These are phyloP conservation scores for Arctium minus DNA, from an alignment of 129 eudicot species.

Conservation along the genomic window DNA sequence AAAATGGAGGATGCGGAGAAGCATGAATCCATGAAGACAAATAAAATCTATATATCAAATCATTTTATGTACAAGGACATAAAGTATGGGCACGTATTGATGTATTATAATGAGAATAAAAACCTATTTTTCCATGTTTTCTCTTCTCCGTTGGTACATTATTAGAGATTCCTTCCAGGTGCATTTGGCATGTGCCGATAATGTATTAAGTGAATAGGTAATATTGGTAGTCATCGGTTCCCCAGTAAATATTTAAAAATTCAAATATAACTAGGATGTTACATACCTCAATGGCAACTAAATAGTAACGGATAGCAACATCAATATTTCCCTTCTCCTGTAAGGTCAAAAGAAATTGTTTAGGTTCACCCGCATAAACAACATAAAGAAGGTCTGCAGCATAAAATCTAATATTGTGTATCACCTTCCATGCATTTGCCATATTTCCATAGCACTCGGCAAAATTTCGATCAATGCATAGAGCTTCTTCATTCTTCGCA, in stretches of 20 bases:
- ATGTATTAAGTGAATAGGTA: not conserved
- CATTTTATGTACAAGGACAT: not conserved
- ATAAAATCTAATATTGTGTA: not conserved
- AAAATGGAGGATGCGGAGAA: too few species aligned
- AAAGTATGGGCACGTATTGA: not conserved
- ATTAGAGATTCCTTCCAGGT: not conserved
- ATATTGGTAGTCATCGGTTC: not conserved
- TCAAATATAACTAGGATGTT: not conserved
- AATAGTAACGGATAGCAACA: constrained; percentile 65
- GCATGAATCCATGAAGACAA: too few species aligned
- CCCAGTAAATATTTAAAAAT: not conserved
- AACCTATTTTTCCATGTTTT: too few species aligned
- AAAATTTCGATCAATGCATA: constrained; percentile 58
- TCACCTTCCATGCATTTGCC: constrained; percentile 93
- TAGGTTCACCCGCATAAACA: not conserved
- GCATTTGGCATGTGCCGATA: constrained; percentile 2
- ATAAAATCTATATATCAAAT: too few species aligned
- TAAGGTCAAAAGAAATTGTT: not conserved
- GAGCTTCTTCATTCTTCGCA: constrained; percentile 73
- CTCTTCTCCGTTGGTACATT: not conserved
- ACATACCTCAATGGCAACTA: constrained; percentile 75
- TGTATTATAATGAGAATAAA: not conserved
- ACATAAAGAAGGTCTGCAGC: not conserved
- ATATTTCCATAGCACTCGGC: constrained; percentile 91
- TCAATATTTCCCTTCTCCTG: constrained; percentile 88